Conservation (phyloP, 192 early-diverging fungal species). For the Umbelopsis ramanniana region DNA sequence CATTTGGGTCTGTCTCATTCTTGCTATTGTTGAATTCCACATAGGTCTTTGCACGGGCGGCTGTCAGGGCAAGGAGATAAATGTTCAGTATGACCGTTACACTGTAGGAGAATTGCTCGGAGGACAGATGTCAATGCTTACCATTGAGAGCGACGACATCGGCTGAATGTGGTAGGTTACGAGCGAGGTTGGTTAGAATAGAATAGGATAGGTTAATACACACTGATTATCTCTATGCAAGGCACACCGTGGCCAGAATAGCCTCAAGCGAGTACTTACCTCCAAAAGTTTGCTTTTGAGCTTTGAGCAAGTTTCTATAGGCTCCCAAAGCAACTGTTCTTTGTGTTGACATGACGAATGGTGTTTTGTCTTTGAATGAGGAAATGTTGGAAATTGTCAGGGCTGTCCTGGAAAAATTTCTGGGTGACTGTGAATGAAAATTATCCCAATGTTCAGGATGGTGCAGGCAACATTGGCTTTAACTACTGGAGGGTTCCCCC, state of each 20-base stretch:
- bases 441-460: no score
- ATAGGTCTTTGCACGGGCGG: conserved; percentile 37
- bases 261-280: conserved; percentile 11
- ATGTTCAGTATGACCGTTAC: background rate
- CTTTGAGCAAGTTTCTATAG: conserved; percentile 34
- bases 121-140: background rate
- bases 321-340: conserved; percentile 23
- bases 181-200: no score
- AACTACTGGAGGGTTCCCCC: no score
- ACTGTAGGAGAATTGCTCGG: background rate
- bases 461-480: no score
- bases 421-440: background rate
- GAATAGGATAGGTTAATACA: no score
- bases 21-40: conserved; percentile 33
- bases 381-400: background rate
- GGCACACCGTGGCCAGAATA: background rate
- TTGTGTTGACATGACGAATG: background rate
- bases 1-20: conserved; percentile 33
- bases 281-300: conserved; percentile 34
- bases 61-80: background rate
- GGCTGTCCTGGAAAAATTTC: background rate
- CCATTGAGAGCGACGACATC: conserved; percentile 29
- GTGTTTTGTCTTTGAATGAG: background rate
- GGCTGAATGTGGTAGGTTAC: background rate
- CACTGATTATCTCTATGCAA: no score